Evolutionary conservation across 768 basidiomycete genomes (phyloP).

Genomic region (Boletus fagicola): DNA sequence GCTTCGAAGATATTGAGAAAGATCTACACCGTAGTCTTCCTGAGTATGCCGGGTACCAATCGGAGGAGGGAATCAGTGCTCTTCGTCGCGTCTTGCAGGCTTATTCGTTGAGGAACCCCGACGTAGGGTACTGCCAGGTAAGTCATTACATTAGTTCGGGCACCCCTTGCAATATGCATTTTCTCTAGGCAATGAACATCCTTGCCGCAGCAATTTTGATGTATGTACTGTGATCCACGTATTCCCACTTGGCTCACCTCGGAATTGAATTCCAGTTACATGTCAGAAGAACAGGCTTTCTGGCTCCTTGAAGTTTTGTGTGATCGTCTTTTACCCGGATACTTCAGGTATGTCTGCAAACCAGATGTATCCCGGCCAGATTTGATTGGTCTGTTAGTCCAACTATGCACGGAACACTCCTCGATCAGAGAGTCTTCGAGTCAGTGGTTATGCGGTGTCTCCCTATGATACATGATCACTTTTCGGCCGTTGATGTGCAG

Average conservation of each 20-base stretch:
- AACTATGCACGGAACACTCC: constrained; percentile 97
- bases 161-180: neutral
- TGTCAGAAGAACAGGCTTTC: constrained; percentile 99
- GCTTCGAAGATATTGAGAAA: constrained; percentile 99
- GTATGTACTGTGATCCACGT: constrained; percentile 40
- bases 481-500: constrained; percentile 88
- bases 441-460: constrained; percentile 85
- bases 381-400: constrained; percentile 50
- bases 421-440: constrained; percentile 99
- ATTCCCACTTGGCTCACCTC: constrained; percentile 8
- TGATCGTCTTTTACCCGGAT: constrained; percentile 93
- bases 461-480: constrained; percentile 93
- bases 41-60: constrained; percentile 95
- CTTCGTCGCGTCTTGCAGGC: constrained; percentile 90
- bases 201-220: constrained; percentile 93
- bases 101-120: constrained; percentile 93
- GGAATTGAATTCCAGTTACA: constrained; percentile 59
- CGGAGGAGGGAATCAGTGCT: constrained; percentile 79
- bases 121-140: constrained; percentile 92
- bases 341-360: constrained; percentile 69
- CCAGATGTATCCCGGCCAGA: neutral
- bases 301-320: constrained; percentile 96
- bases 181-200: constrained; percentile 89
- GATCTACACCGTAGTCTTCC: constrained; percentile 94
- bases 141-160: constrained; percentile 11